Evolutionary conservation across 768 basidiomycete genomes (phyloP).

Genomic region (Dioszegia hungarica): DNA sequence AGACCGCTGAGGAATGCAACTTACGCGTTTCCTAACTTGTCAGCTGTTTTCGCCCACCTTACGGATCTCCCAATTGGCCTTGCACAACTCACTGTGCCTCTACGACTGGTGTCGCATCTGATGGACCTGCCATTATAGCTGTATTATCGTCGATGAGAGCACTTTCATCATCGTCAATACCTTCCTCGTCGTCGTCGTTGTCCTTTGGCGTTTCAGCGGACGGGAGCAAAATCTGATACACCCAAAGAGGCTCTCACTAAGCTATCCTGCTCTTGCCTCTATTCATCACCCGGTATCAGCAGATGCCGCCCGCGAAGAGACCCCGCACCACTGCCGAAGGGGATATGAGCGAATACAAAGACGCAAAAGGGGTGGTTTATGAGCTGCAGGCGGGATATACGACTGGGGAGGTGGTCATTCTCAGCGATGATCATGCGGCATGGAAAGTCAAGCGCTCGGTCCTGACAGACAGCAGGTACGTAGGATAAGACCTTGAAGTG

Average conservation of each 20-base stretch:
- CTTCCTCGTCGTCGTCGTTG: background rate
- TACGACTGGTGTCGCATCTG: slow-evolving; percentile 39
- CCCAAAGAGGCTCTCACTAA: too few relatives aligned
- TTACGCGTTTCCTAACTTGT: slow-evolving; percentile 31
- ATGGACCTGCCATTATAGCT: slow-evolving; percentile 27
- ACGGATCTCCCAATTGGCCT: background rate
- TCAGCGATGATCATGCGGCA: background rate
- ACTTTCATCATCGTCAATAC: too few relatives aligned
- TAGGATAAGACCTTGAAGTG: too few relatives aligned
- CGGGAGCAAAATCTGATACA: background rate
- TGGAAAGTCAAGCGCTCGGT: background rate
- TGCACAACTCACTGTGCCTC: slow-evolving; percentile 40
- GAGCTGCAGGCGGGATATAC: background rate
- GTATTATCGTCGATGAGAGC: background rate
- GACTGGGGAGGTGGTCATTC: background rate
- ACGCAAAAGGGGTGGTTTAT: too few relatives aligned
- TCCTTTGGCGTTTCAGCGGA: background rate
- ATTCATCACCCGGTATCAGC: too few relatives aligned
- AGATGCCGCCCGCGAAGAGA: too few relatives aligned
- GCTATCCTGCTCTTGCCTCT: too few relatives aligned
- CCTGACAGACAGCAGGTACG: background rate
- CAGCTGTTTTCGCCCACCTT: background rate
- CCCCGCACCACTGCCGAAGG: too few relatives aligned
- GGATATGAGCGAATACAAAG: background rate
- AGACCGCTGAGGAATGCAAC: slow-evolving; percentile 4